Percentiles rank a stretch among this genome's conserved stretches.
Conservation (phyloP, 768 basidiomycete genomes). For the Suillus bovinus region DNA sequence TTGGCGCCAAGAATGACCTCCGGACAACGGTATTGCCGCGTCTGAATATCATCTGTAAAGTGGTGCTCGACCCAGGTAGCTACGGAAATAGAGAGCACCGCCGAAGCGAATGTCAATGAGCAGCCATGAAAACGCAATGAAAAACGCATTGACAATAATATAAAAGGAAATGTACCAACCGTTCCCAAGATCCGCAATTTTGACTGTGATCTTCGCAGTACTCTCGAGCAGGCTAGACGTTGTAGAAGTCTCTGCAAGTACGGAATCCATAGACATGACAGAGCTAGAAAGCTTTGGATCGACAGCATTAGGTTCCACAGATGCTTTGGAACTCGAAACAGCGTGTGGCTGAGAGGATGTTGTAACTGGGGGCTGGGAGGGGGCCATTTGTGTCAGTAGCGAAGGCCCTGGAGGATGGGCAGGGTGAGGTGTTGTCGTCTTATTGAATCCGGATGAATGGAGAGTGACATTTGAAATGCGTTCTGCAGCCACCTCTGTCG, state of each 20-base stretch:
- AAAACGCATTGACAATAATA: neutral
- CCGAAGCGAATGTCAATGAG: constrained; percentile 13
- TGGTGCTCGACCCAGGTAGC: constrained; percentile 93
- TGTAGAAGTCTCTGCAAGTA: constrained; percentile 26
- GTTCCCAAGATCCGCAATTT: constrained; percentile 98
- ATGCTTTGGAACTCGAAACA: constrained; percentile 21
- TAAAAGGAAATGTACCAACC: constrained; percentile 46
- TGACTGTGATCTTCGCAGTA: constrained; percentile 85
- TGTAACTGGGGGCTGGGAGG: constrained; percentile 23
- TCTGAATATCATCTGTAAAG: constrained; percentile 99
- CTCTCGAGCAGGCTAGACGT: constrained; percentile 35
- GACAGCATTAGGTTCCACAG: constrained; percentile 18
- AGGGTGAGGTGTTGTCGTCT: constrained; percentile 37
- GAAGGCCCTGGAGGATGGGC: constrained; percentile 60
- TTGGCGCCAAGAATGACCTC: constrained; percentile 96
- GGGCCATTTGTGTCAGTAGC: constrained; percentile 71
- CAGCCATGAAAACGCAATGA: neutral
- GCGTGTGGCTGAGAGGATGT: constrained; percentile 29
- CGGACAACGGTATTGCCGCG: constrained; percentile 94
- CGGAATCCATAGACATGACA: constrained; percentile 29
- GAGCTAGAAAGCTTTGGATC: constrained; percentile 31
- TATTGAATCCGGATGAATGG: constrained; percentile 38
- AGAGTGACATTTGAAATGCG: constrained; percentile 51
- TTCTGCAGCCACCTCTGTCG: constrained; percentile 48
- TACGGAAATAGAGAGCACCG: constrained; percentile 13